phyloP scores from a whole-genome alignment of 352 stramenopile genomes.

The Globisporangium recalcitrans region DNA sequence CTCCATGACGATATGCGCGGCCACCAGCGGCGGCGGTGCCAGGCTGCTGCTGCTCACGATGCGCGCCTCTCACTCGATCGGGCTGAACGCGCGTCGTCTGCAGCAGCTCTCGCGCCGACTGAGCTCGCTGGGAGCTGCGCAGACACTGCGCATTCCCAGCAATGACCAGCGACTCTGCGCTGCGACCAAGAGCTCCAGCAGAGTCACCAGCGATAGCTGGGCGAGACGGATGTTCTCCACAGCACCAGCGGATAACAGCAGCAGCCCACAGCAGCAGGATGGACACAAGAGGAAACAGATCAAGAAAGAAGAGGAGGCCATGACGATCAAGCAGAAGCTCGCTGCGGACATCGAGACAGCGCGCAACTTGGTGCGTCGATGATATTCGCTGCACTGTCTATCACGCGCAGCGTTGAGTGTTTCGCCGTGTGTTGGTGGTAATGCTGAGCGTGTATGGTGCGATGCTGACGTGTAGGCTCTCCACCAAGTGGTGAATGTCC shows the following conservation, averaged over 20 bases:
- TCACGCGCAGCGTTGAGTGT: background rate
- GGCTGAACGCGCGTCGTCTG: background rate
- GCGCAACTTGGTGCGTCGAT: conserved; percentile 30
- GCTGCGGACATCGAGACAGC: conserved; percentile 47
- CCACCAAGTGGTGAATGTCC: conserved; percentile 71
- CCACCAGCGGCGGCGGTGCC: background rate
- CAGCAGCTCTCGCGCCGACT: conserved; percentile 5
- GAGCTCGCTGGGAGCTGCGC: background rate
- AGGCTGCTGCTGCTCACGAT: conserved; percentile 11
- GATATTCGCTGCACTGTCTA: background rate
- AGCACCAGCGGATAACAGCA: conserved; percentile 9
- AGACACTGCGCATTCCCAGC: conserved; percentile 1
- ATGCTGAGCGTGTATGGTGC: background rate
- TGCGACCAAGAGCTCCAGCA: conserved; percentile 2
- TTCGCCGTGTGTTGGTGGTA: background rate
- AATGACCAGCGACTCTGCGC: background rate
- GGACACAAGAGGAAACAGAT: conserved; percentile 21
- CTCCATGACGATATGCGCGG: conserved; percentile 4
- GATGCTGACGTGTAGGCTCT: conserved; percentile 26
- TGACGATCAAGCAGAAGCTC: conserved; percentile 43
- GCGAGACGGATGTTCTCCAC: conserved; percentile 9
- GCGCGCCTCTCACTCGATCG: background rate
- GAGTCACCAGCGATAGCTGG: conserved; percentile 10
- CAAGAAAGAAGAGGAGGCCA: conserved; percentile 18
- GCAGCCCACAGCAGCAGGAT: conserved; percentile 13